phyloP scores from a whole-genome alignment of 2,329 filamentous ascomycete genomes.

The Aspergillus awamori region DNA sequence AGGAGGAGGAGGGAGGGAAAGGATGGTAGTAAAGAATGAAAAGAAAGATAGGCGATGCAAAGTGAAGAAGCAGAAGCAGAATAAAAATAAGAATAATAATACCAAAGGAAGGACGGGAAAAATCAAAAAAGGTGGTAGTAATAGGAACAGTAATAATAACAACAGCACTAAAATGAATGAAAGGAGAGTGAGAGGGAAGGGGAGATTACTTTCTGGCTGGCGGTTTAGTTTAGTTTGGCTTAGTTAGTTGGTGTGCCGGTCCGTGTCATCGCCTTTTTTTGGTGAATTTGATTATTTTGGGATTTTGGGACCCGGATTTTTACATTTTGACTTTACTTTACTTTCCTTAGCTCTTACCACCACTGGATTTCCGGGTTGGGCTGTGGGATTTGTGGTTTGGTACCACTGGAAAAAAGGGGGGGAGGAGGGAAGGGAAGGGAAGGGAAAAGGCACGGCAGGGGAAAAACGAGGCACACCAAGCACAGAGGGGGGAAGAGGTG shows the following conservation, averaged over 20 bases:
- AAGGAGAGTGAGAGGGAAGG: constrained; percentile 4
- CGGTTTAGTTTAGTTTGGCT: background rate
- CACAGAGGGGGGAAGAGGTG: background rate
- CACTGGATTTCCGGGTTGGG: background rate
- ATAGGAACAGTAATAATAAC: background rate
- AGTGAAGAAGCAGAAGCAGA: background rate
- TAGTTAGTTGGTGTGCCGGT: background rate
- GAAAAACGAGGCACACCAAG: background rate
- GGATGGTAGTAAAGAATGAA: background rate
- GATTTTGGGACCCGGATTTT: no score
- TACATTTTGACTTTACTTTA: background rate
- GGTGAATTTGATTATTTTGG: background rate
- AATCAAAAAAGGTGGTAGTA: background rate
- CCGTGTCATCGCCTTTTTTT: background rate
- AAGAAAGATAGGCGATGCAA: constrained; percentile 1
- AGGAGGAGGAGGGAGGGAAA: background rate
- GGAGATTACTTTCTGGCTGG: constrained; percentile 2
- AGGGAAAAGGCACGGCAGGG: background rate
- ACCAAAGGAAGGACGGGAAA: constrained; percentile 6
- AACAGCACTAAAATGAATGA: background rate
- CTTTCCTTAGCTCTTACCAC: background rate
- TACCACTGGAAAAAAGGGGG: background rate
- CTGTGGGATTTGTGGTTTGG: background rate
- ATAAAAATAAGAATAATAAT: background rate
- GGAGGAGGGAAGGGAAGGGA: background rate